Evolutionary conservation across 768 basidiomycete species (phyloP).

Genomic region (Russula olivacea): DNA sequence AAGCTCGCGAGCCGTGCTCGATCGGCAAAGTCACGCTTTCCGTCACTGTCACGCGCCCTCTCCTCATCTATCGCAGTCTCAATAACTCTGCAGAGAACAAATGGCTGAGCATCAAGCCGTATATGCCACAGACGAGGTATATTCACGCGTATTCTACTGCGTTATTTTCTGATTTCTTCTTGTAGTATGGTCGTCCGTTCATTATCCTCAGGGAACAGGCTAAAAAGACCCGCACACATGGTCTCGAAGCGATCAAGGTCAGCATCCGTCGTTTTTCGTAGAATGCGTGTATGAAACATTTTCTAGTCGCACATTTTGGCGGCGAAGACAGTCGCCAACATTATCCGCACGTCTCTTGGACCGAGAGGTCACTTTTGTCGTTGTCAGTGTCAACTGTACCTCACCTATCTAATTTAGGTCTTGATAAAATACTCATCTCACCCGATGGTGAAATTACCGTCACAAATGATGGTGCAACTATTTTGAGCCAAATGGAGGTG

Average conservation of each 20-base stretch:
- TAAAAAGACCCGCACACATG: conserved; percentile 88
- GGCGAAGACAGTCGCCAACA: conserved; percentile 88
- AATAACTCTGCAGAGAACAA: neutral
- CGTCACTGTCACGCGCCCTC: neutral
- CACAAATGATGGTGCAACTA: conserved; percentile 98
- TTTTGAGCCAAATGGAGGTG: conserved; percentile 97
- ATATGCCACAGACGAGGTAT: conserved; percentile 82
- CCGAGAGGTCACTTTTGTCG: conserved; percentile 65
- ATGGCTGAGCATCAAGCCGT: conserved; percentile 57
- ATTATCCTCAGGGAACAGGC: conserved; percentile 94
- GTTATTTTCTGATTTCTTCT: conserved; percentile 5
- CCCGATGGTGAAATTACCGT: conserved; percentile 99
- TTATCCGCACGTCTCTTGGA: conserved; percentile 90
- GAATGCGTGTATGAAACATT: conserved; percentile 7
- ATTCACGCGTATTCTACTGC: too few relatives aligned
- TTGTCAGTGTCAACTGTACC: neutral
- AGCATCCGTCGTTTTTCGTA: conserved; percentile 22
- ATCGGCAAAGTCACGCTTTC: conserved; percentile 12
- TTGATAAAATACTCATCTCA: conserved; percentile 92
- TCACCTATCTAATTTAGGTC: conserved; percentile 44
- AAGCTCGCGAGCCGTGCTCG: conserved; percentile 2
- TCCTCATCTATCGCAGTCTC: neutral
- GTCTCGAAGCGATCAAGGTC: conserved; percentile 93
- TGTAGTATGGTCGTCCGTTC: conserved; percentile 90
- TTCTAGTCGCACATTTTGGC: conserved; percentile 89